phyloP scores from a whole-genome alignment of 768 basidiomycete genomes.

The Favolaschia claudopus region DNA sequence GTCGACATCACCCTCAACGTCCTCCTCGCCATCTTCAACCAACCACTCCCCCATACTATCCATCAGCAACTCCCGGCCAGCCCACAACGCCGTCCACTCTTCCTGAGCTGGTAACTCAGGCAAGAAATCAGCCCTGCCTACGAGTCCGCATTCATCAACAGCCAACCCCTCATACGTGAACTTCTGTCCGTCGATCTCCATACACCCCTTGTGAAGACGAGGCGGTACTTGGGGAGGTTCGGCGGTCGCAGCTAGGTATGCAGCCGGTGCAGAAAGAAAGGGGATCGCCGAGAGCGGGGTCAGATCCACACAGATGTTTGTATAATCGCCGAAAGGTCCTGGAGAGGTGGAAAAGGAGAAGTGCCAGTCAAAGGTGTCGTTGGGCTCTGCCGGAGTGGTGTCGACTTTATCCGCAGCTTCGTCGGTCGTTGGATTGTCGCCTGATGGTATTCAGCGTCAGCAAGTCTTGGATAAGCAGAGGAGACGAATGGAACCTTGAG shows the following conservation, averaged over 20 bases:
- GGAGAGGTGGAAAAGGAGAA: not conserved
- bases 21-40: too few relatives aligned
- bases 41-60: not conserved
- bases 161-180: conserved; percentile 11
- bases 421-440: not conserved
- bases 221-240: not conserved
- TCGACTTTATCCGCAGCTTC: not conserved
- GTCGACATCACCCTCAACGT: too few relatives aligned
- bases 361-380: not conserved
- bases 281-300: conserved; percentile 17
- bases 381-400: not conserved
- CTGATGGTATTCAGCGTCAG: not conserved
- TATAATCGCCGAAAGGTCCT: not conserved
- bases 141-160: not conserved
- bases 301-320: not conserved
- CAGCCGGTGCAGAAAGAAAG: conserved; percentile 7
- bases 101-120: not conserved
- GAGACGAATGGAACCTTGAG: not conserved
- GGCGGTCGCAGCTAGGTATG: not conserved
- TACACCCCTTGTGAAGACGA: not conserved
- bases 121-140: not conserved
- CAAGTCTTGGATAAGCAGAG: not conserved
- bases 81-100: conserved; percentile 1
- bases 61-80: conserved; percentile 1
- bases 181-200: not conserved